phyloP scores from a whole-genome alignment of 495 filamentous ascomycete species.

The Mycothermus thermophilus region DNA sequence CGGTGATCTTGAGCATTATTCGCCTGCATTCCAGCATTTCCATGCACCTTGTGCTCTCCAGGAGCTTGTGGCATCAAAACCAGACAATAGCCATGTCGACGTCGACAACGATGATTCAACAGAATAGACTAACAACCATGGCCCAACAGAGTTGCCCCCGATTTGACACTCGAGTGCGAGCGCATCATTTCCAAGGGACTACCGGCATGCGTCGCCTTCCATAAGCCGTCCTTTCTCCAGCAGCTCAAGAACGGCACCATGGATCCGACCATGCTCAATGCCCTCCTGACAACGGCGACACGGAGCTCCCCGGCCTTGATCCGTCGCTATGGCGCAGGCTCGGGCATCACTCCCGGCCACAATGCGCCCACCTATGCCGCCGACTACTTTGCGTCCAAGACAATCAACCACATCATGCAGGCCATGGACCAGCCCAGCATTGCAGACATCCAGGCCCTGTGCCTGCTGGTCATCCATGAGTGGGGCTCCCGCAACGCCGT shows the following conservation, averaged over 20 bases:
- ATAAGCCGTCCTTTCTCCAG: constrained; percentile 38
- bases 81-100: background rate
- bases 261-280: constrained; percentile 34
- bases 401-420: constrained; percentile 32
- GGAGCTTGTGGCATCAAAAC: too few species aligned
- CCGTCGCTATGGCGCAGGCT: constrained; percentile 35
- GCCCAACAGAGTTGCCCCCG: constrained; percentile 30
- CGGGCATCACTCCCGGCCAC: too few species aligned
- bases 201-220: constrained; percentile 38
- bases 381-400: constrained; percentile 37
- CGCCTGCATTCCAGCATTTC: too few species aligned
- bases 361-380: constrained; percentile 29
- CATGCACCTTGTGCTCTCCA: too few species aligned
- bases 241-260: constrained; percentile 34
- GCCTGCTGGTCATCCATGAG: constrained; percentile 37
- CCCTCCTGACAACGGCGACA: constrained; percentile 34
- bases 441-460: constrained; percentile 38
- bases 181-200: constrained; percentile 36
- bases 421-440: constrained; percentile 34
- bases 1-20: too few species aligned
- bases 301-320: constrained; percentile 36
- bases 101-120: background rate
- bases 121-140: constrained; percentile 7
- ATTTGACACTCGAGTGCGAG: constrained; percentile 36
- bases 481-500: constrained; percentile 39